These are phyloP conservation scores for Euphorbia lathyris DNA, from an alignment of 345 rosid species.

Conservation along the genomic window DNA sequence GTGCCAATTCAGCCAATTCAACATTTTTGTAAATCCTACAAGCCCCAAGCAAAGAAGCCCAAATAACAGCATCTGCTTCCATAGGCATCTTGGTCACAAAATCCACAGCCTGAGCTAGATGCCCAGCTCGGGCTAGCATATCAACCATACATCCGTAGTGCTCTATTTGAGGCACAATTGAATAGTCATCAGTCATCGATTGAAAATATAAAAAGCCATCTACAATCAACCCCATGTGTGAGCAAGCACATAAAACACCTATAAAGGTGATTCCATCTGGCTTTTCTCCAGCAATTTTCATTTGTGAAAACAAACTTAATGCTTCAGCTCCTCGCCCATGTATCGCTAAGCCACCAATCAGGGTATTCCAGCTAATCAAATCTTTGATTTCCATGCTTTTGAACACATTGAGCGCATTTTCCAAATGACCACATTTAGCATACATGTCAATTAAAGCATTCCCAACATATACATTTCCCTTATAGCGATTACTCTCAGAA, in stretches of 20 bases:
- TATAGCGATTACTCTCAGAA: conserved; percentile 51
- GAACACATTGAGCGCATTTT: conserved; percentile 57
- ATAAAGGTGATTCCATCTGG: conserved; percentile 78
- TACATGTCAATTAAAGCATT: conserved; percentile 84
- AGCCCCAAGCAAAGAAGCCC: conserved; percentile 78
- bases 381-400: conserved; percentile 51
- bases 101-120: conserved; percentile 62
- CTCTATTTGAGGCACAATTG: conserved; percentile 64
- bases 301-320: conserved; percentile 50
- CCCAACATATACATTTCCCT: conserved; percentile 53
- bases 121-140: conserved; percentile 74
- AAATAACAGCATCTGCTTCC: conserved; percentile 75
- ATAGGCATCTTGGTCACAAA: conserved; percentile 60
- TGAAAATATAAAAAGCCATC: conserved; percentile 62
- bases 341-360: conserved; percentile 63
- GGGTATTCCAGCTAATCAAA: conserved; percentile 78
- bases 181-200: conserved; percentile 62
- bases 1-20: conserved; percentile 66
- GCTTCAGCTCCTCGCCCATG: conserved; percentile 72
- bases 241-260: conserved; percentile 64
- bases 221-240: conserved; percentile 69
- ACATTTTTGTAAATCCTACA: conserved; percentile 70
- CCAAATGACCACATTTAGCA: conserved; percentile 70
- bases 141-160: conserved; percentile 89
- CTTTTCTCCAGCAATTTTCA: conserved; percentile 45